Conservation (phyloP, 257 asterid genomes). For the Prunella vulgaris region DNA sequence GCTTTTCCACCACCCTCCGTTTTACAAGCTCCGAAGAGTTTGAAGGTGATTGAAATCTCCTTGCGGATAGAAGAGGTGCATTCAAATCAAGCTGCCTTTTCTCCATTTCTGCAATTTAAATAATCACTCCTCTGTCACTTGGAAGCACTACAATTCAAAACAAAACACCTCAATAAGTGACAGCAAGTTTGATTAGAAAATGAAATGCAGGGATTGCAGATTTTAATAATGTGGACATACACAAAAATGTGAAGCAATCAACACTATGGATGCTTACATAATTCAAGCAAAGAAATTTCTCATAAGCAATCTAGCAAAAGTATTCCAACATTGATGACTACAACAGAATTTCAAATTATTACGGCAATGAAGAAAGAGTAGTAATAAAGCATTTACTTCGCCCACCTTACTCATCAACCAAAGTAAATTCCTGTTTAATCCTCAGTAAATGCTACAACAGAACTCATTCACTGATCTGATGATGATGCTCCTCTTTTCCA, state of each 20-base stretch:
- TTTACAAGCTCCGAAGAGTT: constrained; percentile 39
- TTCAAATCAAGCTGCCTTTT: constrained; percentile 66
- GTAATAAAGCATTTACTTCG: constrained; percentile 16
- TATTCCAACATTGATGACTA: constrained; percentile 15
- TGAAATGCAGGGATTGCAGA: background rate
- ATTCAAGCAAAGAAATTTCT: background rate
- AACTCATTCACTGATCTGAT: constrained; percentile 9
- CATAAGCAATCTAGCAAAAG: background rate
- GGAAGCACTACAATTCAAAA: constrained; percentile 16
- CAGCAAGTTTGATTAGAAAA: too few species aligned
- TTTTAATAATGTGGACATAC: background rate
- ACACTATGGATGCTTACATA: background rate
- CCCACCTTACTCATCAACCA: constrained; percentile 22
- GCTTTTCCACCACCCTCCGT: constrained; percentile 27
- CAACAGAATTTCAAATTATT: constrained; percentile 19
- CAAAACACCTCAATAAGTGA: background rate
- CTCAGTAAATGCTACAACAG: constrained; percentile 18
- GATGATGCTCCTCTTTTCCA: background rate
- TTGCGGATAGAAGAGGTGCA: constrained; percentile 78
- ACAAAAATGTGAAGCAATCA: background rate
- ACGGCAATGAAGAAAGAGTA: constrained; percentile 10
- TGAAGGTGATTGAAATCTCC: constrained; percentile 50
- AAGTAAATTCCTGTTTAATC: constrained; percentile 5
- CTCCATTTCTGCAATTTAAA: constrained; percentile 44
- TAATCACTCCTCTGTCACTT: background rate